Percentiles rank a stretch among this genome's conserved stretches.
Conservation (phyloP, 2,329 filamentous ascomycete genomes). For the Aspergillus luchuensis region DNA sequence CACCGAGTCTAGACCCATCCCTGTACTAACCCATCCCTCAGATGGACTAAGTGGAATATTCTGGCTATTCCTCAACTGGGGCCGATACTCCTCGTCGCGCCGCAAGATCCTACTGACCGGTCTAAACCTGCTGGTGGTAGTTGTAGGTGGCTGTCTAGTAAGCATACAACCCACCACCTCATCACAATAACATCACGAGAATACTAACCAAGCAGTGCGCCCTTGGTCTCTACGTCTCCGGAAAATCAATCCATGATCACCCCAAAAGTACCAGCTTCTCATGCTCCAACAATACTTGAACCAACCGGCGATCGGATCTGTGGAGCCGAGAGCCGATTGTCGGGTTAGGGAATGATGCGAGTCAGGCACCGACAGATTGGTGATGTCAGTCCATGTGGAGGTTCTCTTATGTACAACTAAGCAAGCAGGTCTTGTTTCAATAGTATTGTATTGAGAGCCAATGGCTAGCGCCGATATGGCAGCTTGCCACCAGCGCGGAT, state of each 20-base stretch:
- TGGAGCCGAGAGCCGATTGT: background rate
- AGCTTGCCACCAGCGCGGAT: background rate
- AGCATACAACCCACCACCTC: conserved; percentile 5
- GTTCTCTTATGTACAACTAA: no score
- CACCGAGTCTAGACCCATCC: background rate
- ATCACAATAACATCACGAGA: background rate
- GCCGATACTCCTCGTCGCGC: conserved; percentile 39
- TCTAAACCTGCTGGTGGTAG: conserved; percentile 47
- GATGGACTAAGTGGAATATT: conserved; percentile 48
- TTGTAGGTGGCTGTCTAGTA: conserved; percentile 33
- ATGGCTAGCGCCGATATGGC: background rate
- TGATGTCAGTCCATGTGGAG: background rate
- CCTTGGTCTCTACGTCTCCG: conserved; percentile 20
- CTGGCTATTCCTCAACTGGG: conserved; percentile 53
- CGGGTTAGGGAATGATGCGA: background rate
- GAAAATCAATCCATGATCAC: conserved; percentile 22
- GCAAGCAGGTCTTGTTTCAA: no score
- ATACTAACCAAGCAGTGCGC: conserved; percentile 16
- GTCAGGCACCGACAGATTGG: background rate
- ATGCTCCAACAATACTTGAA: conserved; percentile 18
- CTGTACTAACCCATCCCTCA: background rate
- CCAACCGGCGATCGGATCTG: background rate
- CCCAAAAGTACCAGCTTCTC: conserved; percentile 19
- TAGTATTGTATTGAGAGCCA: background rate
- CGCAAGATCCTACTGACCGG: conserved; percentile 48